Conservation (phyloP, 192 early-diverging fungal species). For the Gamsiella multidivaricata region DNA sequence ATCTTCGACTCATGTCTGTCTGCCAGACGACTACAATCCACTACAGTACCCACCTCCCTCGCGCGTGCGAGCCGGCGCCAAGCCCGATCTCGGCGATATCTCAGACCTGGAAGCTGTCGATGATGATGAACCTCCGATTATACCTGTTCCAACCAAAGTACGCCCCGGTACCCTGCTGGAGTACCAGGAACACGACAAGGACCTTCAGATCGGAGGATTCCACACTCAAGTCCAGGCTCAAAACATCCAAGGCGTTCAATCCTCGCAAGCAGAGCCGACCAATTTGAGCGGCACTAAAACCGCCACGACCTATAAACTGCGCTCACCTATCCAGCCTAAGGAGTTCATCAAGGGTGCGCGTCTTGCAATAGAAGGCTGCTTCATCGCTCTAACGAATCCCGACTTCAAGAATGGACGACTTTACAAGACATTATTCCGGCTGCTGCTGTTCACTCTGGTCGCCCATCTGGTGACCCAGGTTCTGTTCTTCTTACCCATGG, state of each 20-base stretch:
- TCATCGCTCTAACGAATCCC: constrained; percentile 59
- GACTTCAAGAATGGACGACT: constrained; percentile 57
- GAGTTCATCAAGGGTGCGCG: constrained; percentile 52
- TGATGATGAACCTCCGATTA: not conserved
- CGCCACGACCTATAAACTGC: constrained; percentile 20
- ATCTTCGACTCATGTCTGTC: constrained; percentile 16
- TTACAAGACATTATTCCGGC: constrained; percentile 52
- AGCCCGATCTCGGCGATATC: constrained; percentile 17
- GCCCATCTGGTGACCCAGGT: constrained; percentile 58
- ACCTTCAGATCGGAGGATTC: constrained; percentile 20
- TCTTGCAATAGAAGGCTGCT: constrained; percentile 57
- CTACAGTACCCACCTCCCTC: constrained; percentile 52
- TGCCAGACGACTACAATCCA: constrained; percentile 52
- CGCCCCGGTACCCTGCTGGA: not conserved
- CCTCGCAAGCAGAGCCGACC: no score
- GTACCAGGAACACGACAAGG: not conserved
- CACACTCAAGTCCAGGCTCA: constrained; percentile 7
- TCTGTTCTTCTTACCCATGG: constrained; percentile 57
- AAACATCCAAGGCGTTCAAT: constrained; percentile 29
- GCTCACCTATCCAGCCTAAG: constrained; percentile 47
- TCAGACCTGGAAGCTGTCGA: constrained; percentile 20
- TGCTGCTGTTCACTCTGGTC: constrained; percentile 53
- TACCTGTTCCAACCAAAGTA: not conserved
- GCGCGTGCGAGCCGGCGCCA: constrained; percentile 36
- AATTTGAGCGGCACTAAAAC: not conserved